phyloP scores from a whole-genome alignment of 2,329 filamentous ascomycete genomes.

The Hymenoscyphus fructigenus region DNA sequence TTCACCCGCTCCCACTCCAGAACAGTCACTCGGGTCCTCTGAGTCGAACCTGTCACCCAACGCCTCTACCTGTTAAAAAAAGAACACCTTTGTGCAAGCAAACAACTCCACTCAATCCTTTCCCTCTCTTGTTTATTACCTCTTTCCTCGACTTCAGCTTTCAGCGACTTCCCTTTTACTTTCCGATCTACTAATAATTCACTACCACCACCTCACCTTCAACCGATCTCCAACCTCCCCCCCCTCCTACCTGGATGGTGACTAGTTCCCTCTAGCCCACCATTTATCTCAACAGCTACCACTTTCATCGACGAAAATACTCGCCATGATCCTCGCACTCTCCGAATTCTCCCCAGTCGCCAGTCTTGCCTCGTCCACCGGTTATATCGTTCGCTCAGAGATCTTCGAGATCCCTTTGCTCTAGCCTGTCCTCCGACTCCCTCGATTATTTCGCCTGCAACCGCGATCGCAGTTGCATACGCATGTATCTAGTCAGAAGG shows the following conservation, averaged over 20 bases:
- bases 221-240: constrained; percentile 5
- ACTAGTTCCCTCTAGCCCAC: constrained; percentile 31
- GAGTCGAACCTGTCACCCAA: constrained; percentile 20
- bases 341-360: constrained; percentile 56
- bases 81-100: constrained; percentile 27
- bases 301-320: constrained; percentile 35
- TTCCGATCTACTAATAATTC: constrained; percentile 13
- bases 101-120: constrained; percentile 35
- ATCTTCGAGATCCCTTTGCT: constrained; percentile 39
- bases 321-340: constrained; percentile 60
- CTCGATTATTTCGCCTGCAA: constrained; percentile 46
- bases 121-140: constrained; percentile 24
- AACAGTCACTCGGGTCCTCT: constrained; percentile 15
- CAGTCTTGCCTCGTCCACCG: constrained; percentile 61
- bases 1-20: constrained; percentile 7
- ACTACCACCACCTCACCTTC: constrained; percentile 11
- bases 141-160: constrained; percentile 12
- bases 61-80: constrained; percentile 8
- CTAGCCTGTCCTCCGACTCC: constrained; percentile 41
- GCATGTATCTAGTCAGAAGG: constrained; percentile 45
- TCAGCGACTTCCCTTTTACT: constrained; percentile 4
- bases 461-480: constrained; percentile 35
- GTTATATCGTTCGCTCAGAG: constrained; percentile 57
- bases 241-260: constrained; percentile 29
- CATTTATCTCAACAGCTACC: constrained; percentile 34